Evolutionary conservation across 2,329 filamentous ascomycete genomes (phyloP), one percentile per base, ranked within the genome.

Genomic region (Pyrenophora tritici-repentis): DNA sequence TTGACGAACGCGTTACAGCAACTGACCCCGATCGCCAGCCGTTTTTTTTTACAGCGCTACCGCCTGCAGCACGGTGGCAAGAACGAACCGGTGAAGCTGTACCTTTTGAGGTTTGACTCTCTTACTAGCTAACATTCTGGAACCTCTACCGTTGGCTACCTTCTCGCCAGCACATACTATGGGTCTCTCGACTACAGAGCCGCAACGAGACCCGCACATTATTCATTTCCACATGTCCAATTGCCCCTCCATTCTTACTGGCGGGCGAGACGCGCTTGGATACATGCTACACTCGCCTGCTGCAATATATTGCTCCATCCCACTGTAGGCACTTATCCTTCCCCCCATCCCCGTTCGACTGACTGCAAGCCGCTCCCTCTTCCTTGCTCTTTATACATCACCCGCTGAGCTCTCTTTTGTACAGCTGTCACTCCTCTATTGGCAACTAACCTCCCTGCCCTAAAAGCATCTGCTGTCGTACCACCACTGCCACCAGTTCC

Each of bases 111-210:
- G 62, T 65, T 66, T 64, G 65, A 71, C 56, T 57, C 53, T 63
- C 51, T 61, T 66, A 57, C 63, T 67, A 70, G 69, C 68, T 65
- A 67, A 65, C 62, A 70, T 66, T 73, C 64, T 73, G 68, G 70
- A 72, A 71, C 70, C 67, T 66, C 59, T 62, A 58, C 56, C 54
- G 55, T 57, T 57, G 55, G 51, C 44, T 55, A 36, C 43, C 45
- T 81, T 81, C 80, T 86, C 87, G 90, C 90, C 91, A 95, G 82
- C 90, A 88, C 91, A 95, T 91, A 89, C 71, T 75, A 77, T 76
- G 76, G 76, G 75, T 72, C 76, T 74, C 51, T 73, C 61, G 73
- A 61, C 56, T 66, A 68, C 70, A 75, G 73, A 76, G 73, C 73
- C 73, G 73, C 73, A 74, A 71, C 63, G 66, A 62, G 63, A 65